These are phyloP conservation scores for Echeveria elegans DNA, from an alignment of 164 flowering plant species.

Conservation along the genomic window DNA sequence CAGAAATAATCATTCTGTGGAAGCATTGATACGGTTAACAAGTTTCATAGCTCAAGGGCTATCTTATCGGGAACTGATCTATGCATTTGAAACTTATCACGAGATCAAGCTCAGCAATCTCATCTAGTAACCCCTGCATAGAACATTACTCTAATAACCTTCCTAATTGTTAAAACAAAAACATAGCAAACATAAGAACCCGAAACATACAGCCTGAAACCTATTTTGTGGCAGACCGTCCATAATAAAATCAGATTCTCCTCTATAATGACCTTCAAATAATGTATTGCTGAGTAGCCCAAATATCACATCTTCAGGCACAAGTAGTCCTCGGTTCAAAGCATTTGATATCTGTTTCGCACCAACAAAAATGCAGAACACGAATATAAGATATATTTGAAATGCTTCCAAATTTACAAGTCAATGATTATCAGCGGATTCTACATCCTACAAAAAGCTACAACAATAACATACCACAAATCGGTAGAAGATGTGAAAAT, in stretches of 20 bases:
- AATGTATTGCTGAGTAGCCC: constrained; percentile 73
- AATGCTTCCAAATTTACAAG: too few relatives aligned
- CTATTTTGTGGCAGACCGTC: constrained; percentile 95
- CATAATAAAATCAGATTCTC: constrained; percentile 87
- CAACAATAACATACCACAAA: too few relatives aligned
- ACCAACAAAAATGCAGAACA: too few relatives aligned
- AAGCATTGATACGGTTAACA: constrained; percentile 9
- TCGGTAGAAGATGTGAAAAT: too few relatives aligned
- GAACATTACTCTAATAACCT: too few relatives aligned
- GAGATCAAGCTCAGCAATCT: constrained; percentile 35
- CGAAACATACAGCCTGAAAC: constrained; percentile 67
- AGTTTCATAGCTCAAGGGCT: constrained; percentile 11
- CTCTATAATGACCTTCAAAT: constrained; percentile 65
- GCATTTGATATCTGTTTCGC: constrained; percentile 26
- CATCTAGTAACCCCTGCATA: constrained; percentile 39
- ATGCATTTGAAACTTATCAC: constrained; percentile 34
- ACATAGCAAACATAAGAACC: neutral
- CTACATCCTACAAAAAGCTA: too few relatives aligned
- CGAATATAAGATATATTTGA: too few relatives aligned
- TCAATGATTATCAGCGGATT: too few relatives aligned
- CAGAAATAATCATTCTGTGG: constrained; percentile 9
- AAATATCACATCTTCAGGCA: constrained; percentile 76
- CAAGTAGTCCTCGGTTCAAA: constrained; percentile 70
- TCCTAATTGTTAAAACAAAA: too few relatives aligned
- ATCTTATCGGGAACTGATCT: constrained; percentile 14